Evolutionary conservation across 768 basidiomycete genomes (phyloP).

Genomic region (Lactarius hengduanensis): DNA sequence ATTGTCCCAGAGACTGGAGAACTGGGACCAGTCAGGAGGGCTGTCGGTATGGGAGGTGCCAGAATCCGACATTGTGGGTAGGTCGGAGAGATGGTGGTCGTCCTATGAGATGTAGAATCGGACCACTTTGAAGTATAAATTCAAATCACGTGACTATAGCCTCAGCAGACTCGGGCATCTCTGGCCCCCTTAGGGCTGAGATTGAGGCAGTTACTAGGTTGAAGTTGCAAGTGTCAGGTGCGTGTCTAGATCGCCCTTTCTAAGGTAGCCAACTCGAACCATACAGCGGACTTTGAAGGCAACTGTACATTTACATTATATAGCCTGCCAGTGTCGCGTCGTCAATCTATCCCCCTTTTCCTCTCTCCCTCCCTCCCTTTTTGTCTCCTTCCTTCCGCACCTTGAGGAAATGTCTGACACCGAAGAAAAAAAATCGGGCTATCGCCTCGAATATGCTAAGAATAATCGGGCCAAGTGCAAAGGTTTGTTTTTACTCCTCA

Average conservation of each 20-base stretch:
- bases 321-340: conserved; percentile 27
- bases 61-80: conserved; percentile 19
- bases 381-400: conserved; percentile 15
- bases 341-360: conserved; percentile 29
- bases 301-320: conserved; percentile 19
- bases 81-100: conserved; percentile 9
- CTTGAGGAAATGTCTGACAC: conserved; percentile 39
- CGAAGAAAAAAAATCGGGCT: conserved; percentile 54
- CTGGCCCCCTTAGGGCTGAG: background rate
- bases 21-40: conserved; percentile 30
- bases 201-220: background rate
- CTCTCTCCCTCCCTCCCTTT: conserved; percentile 28
- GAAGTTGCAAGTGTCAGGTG: background rate
- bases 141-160: background rate
- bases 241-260: conserved; percentile 23
- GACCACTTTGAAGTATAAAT: background rate
- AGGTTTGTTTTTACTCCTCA: conserved; percentile 47
- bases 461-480: conserved; percentile 75
- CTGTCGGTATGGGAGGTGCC: conserved; percentile 21
- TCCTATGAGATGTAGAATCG: background rate
- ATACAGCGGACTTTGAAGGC: conserved; percentile 39
- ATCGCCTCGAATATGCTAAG: conserved; percentile 75
- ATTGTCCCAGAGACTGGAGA: conserved; percentile 27
- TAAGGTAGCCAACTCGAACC: conserved; percentile 27
- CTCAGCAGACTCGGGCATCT: background rate